Base-by-base conservation (phyloP, 2,329 filamentous ascomycete species). In the Pezicula radicicola region DNA sequence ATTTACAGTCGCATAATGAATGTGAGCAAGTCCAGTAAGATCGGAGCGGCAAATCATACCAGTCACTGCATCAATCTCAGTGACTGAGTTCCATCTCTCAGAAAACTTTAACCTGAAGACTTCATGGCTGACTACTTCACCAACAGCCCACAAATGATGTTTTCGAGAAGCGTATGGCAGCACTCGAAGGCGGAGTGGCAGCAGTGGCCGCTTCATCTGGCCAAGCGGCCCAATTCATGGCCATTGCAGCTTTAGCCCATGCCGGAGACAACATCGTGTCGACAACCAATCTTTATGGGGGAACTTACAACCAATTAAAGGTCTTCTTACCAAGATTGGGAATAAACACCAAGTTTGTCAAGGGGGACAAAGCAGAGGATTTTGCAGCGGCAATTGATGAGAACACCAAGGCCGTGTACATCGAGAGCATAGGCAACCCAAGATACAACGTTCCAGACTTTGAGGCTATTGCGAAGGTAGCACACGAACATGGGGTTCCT, bases 261-360 rank as follows among this genome's bases (percentile, higher is more conserved):
- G 81, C 85, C 0, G 93, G 93, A 45, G 92, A 97, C 77, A 97
- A 97, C 76, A 96, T 97, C 62, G 82, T 97, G 48, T 87, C 90
- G 12, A 96, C 93, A 6, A 86, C 87, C 47, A 96, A 95, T 73
- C 77, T 97, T 52, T 96, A 97, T 72, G 92, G 92, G 59, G 92
- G 92, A 68, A 97, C 93, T 15, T 97, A 96, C 78, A 97, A 97
- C 75, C 93, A 97, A 76, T 84, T 97, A 75, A 97, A 97, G 75
- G 91, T 97, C 43, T 81, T 91, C 60, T 78, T 97, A 51, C 88
- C 91, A 6, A 84, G 92, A n/a, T 74, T 96, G 43, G 93, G 93
- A 55, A 91, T 97, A 66, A 77, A 77, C 40, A 94, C 91, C 66
- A 96, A 92, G 75, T 97, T 97, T 63, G 81, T 96, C 64, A 78